Base-by-base conservation (phyloP, 768 basidiomycete species). In the Lactarius hengduanensis region DNA sequence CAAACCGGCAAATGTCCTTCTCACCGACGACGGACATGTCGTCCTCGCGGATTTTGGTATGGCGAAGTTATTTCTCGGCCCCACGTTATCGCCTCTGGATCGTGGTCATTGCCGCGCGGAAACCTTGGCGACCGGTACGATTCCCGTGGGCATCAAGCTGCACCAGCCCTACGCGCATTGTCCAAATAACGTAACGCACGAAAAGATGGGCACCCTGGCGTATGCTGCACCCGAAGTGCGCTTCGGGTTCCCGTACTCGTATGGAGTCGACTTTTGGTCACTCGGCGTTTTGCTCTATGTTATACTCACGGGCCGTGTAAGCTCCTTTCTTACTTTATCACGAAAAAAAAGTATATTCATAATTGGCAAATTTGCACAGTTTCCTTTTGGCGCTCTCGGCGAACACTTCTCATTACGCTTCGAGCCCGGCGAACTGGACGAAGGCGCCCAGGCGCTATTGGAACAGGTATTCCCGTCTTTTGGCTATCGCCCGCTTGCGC, bases 1-100 rank as follows among this genome's bases (percentile, higher is more conserved):
- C 76, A 83, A 83, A 74, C 81, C 81, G 10, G 78, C 78, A 68
- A 76, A 76, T 20, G 59, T 76, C 59, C 66, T 68, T 36, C 59
- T 71, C 30, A 59, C 63, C 8, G 47, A 40, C 16, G 56, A 62
- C 7, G 65, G 67, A 41, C 67, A 67, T 45, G 61, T 64, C 16
- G 61, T 65, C 40, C 71, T 70, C 41, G 62, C 64, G 22, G 70
- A 69, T 57, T 72, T 71, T 38, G 71, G 71, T 32, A 56, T 71
- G 61, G 64, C 70, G 28, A 71, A 71, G 61, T 32, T 69, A 18
- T 71, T 66, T 38, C 36, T 43, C 30, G 61, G 13, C 18, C 58
- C 36, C 20, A 30, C 59, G 32, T 50, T 38, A 28, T 41, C 41
- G 6, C 26, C 20, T 53, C 60, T 63, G 6, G 43, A 58, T 32